Base-by-base conservation (phyloP, 116 monocot genomes). In the Cymodocea nodosa region DNA sequence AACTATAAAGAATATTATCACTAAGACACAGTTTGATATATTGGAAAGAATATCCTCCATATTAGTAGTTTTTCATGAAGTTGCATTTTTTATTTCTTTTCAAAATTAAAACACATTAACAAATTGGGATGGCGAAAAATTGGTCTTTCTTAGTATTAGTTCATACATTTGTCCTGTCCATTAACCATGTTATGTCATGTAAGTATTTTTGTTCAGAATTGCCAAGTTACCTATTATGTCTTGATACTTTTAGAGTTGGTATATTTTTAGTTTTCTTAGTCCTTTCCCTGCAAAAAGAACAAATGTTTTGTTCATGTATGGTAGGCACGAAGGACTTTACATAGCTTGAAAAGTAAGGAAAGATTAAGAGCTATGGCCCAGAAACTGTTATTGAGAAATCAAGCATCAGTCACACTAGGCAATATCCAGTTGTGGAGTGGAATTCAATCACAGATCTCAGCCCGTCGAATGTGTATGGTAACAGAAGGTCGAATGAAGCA, bases 401-500 rank as follows among this genome's bases (percentile, higher is more conserved):
- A 85, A 73, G 72, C 82, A 17, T 74, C 80, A 8, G 71, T 54
- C 63, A 77, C 91, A 36, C 56, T 82, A 51, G 74, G 56, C 19
- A 67, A 80, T 71, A 37, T 88, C 25, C 85, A 82, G 23, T 70
- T 73, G 25, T 91, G 97, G 88, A 83, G 70, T 60, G 83, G 70
- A 66, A 75, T 88, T 60, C 91, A 97, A 56, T 24, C 77, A 65
- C 75, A 86, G 63, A 82, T 97, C 18, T 83, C 85, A 68, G 71
- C 76, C 58, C 84, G 91, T 10, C 91, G 91, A 40, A 73, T 64
- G 49, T 73, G 22, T 71, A 85, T 91, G 88, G 88, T 85, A 36
- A 72, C 75, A 35, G 86, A 97, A 75, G 81, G 81, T 58, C 85
- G 83, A 40, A 75, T 80, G 34, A 83, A 72, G 74, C 88, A 88